These are phyloP conservation scores for Geranium brycei DNA, from an alignment of 345 rosid species.

Conservation along the genomic window DNA sequence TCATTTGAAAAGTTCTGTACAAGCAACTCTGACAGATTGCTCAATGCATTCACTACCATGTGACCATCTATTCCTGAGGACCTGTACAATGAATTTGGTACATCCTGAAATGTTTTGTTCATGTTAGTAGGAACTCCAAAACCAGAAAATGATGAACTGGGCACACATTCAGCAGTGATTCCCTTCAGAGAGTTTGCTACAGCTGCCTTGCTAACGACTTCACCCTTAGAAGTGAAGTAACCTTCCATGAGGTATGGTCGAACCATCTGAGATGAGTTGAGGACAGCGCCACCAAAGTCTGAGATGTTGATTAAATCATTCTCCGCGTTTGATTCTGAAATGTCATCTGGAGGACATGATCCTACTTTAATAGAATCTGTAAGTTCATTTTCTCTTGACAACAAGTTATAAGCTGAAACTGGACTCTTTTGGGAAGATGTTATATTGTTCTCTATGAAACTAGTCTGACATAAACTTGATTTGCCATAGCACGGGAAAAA, in stretches of 20 bases:
- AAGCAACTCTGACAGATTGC: conserved; percentile 37
- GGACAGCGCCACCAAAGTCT: background rate
- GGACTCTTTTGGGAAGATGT: conserved; percentile 18
- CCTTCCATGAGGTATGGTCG: conserved; percentile 5
- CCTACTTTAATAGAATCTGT: conserved; percentile 1
- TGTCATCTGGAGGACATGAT: conserved; percentile 5
- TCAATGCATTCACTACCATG: conserved; percentile 23
- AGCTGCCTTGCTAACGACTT: conserved; percentile 4
- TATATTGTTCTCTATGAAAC: conserved; percentile 8
- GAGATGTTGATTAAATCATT: conserved; percentile 4
- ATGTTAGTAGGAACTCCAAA: conserved; percentile 11
- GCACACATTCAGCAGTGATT: conserved; percentile 2
- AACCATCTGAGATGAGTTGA: conserved; percentile 9
- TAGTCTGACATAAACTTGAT: conserved; percentile 12
- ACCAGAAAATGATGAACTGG: conserved; percentile 11
- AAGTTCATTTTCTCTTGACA: too few relatives aligned
- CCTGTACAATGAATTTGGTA: conserved; percentile 11
- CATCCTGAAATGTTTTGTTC: conserved; percentile 7
- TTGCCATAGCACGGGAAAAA: conserved; percentile 25
- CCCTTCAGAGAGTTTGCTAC: conserved; percentile 1
- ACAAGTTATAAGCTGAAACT: conserved; percentile 2
- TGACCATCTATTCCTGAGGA: conserved; percentile 23
- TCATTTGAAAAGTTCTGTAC: conserved; percentile 26
- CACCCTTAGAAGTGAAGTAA: conserved; percentile 7
- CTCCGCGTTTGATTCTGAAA: conserved; percentile 6